Base-by-base conservation (phyloP, 2,329 filamentous ascomycete genomes). In the Fusarium stilboides region DNA sequence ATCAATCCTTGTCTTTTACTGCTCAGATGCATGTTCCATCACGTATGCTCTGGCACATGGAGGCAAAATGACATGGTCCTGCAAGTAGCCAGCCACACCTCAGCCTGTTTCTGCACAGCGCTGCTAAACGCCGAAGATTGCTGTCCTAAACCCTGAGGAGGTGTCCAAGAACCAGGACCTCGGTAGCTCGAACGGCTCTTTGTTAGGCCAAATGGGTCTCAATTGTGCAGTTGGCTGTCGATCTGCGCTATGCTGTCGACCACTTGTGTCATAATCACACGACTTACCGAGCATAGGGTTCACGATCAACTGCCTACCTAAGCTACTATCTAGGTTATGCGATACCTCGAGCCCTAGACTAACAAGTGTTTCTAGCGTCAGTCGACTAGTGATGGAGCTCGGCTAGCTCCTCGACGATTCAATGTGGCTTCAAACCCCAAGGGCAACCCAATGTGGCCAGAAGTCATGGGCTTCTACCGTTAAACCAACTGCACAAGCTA, bases 131-230 rank as follows among this genome's bases (percentile, higher is more conserved):
- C 40, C 24, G 22, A 36, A 31, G 10, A 31, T 37, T 53, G 47
- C 17, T 34, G 36, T 28, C 19, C 15, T 28, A 43, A 8, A 22
- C 14, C 22, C 39, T 33, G 20, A n/a, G 42, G 42, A 47, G 39
- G 49, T 53, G 37, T 37, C 57, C 49, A 20, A 63, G 62, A 66
- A 46, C 66, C 66, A 63, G 62, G 66, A 34, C 44, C 24, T 56
- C 47, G 62, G 60, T 69, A 68, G 49, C 37, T 44, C 34, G 43
- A 42, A 24, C 58, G 58, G 49, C 58, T 63, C 58, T 49, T 54
- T 54, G 12, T 43, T 57, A 43, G 37, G 22, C 36, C 47, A 54
- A 36, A 43, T 22, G 31, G 39, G 49, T 52, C 39, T 53, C 36
- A 57, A 47, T 45, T 14, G 19, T 34, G 43, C 36, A 20, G 39